Evolutionary conservation across 441 rosid species (phyloP).

Genomic region (Dalechampia spathulata): DNA sequence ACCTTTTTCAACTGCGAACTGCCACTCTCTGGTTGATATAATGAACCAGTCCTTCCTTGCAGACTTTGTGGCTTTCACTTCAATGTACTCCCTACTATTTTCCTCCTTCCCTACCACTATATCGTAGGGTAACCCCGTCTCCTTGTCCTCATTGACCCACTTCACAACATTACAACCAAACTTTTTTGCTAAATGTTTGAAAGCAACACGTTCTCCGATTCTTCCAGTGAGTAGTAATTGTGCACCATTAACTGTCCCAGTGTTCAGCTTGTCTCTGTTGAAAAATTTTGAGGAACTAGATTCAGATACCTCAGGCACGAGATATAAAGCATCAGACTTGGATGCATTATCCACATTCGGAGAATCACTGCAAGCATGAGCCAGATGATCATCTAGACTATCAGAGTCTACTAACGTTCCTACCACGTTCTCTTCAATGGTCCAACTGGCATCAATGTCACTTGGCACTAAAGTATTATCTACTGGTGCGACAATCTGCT

Average conservation of each 20-base stretch:
- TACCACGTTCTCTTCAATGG: slow-evolving; percentile 28
- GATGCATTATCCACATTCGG: slow-evolving; percentile 18
- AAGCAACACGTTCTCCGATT: slow-evolving; percentile 77
- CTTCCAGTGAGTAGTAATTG: slow-evolving; percentile 62
- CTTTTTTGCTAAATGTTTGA: slow-evolving; percentile 40
- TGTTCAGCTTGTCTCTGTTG: slow-evolving; percentile 50
- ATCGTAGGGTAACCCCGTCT: slow-evolving; percentile 85
- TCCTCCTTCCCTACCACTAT: slow-evolving; percentile 45
- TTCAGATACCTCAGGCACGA: slow-evolving; percentile 22
- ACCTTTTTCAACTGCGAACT: slow-evolving; percentile 66
- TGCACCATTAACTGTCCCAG: slow-evolving; percentile 34
- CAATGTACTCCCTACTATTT: slow-evolving; percentile 46
- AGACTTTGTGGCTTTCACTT: slow-evolving; percentile 82
- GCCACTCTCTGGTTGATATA: slow-evolving; percentile 79
- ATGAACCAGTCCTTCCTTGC: slow-evolving; percentile 72
- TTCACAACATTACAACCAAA: slow-evolving; percentile 38
- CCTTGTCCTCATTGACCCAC: slow-evolving; percentile 71
- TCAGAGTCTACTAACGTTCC: slow-evolving; percentile 13
- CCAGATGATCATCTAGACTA: slow-evolving; percentile 11
- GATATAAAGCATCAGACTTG: slow-evolving; percentile 20
- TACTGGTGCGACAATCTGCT: slow-evolving; percentile 14
- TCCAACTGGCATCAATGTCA: slow-evolving; percentile 29
- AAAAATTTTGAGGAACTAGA: slow-evolving; percentile 27
- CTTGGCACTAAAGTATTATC: slow-evolving; percentile 18
- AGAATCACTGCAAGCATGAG: slow-evolving; percentile 9